phyloP scores from a whole-genome alignment of 352 stramenopile species.

The Pythium sukuiense region DNA sequence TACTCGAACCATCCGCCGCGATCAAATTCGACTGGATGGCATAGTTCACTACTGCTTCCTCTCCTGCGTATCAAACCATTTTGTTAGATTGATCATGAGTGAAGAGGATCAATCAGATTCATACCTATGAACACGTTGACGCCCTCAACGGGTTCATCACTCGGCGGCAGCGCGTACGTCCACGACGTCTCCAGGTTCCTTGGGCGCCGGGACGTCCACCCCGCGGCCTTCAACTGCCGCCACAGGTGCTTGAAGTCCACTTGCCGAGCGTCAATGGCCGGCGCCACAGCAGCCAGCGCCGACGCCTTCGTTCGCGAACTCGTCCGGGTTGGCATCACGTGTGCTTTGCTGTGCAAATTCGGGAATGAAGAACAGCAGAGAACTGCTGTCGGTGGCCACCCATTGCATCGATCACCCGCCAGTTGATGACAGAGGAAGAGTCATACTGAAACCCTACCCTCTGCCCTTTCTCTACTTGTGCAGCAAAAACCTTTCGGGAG shows the following conservation, averaged over 20 bases:
- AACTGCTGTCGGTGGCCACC: neutral
- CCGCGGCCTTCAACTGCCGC: neutral
- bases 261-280: neutral
- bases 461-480: neutral
- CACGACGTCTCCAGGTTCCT: neutral
- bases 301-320: neutral
- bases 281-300: too few species aligned
- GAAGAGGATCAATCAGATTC: neutral
- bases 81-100: neutral
- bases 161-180: neutral
- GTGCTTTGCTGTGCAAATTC: neutral
- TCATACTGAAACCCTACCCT: neutral
- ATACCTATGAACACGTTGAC: neutral
- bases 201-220: neutral
- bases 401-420: neutral
- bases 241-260: neutral
- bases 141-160: neutral
- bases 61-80: neutral
- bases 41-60: neutral
- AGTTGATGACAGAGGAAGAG: neutral
- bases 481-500: neutral
- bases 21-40: neutral
- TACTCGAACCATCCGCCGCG: neutral
- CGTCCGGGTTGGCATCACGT: neutral
- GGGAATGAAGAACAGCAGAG: neutral